These are phyloP conservation scores for Rosa hybrid DNA, from an alignment of 331 rosid species.

Conservation along the genomic window DNA sequence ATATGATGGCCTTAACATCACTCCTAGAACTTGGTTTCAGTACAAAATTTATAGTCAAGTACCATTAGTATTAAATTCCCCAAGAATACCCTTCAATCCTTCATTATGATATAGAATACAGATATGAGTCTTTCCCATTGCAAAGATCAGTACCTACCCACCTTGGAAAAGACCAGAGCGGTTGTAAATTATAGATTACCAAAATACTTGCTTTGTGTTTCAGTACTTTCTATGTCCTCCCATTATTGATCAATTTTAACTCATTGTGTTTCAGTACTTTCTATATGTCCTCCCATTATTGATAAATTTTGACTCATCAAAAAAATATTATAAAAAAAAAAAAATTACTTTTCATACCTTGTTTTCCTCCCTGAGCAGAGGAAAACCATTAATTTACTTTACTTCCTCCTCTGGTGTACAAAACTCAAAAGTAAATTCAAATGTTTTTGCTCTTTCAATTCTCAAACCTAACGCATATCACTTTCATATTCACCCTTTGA, in stretches of 20 bases:
- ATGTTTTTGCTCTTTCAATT: not conserved
- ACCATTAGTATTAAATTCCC: no score
- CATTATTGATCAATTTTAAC: not conserved
- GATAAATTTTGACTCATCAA: no score
- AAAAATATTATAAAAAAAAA: no score
- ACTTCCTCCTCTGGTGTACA: not conserved
- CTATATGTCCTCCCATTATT: not conserved
- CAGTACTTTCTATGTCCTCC: not conserved
- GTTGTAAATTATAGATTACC: not conserved
- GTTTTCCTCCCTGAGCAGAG: not conserved
- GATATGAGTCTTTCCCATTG: not conserved
- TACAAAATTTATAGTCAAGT: no score
- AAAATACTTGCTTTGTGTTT: not conserved
- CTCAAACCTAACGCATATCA: not conserved
- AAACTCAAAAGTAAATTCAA: not conserved
- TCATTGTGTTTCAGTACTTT: not conserved
- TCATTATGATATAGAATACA: not conserved
- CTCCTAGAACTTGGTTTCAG: not conserved
- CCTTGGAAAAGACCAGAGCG: not conserved
- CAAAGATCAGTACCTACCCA: slow-evolving; percentile 3
- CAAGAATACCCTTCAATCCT: not conserved
- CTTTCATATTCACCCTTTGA: not conserved
- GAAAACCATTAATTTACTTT: not conserved
- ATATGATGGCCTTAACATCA: not conserved
- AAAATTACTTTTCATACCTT: not conserved